Evolutionary conservation across 495 filamentous ascomycete genomes (phyloP), one percentile per base, ranked within the genome.

Genomic region (Aspergillus steynii): DNA sequence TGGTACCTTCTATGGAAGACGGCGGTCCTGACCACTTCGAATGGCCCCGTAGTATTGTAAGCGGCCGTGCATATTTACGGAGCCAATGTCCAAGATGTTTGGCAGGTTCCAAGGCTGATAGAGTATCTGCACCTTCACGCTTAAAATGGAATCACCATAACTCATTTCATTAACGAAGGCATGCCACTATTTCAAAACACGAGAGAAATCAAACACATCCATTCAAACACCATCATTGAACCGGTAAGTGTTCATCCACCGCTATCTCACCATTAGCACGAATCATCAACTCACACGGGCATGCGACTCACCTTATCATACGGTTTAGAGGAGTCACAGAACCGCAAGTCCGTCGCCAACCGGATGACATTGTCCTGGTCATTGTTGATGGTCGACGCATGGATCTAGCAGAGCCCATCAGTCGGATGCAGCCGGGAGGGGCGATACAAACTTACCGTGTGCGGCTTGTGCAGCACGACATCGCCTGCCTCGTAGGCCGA

Each of bases 401-500:
- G 85, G 49, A 86, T 83, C 79, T 82, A 26, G 25, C 34, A 15
- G 27, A 29, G 1, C n/a, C 4, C 25, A 58, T 61, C 31, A 64
- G 49, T 29, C 25, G 27, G 25, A 5, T 4, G n/a, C n/a, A 55
- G 1, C 56, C n/a, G 25, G 5, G 20, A 8, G 46, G 29, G 26
- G 15, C 28, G 5, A 29, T 5, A 20, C 5, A 60, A 42, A 68
- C 67, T 56, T 64, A 85, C 78, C 69, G 77, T 74, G 65, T 82
- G 84, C 37, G 83, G 82, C 50, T 82, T 82, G 61, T 86, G 85
- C 42, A 86, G 70, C 4, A 86, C 83, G 15, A 87, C 82, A 73
- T 88, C 84, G 0, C 85, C 85, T n/a, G 85, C 84, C 54, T 85
- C 80, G 63, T 80, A 88, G 5, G 76, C 73, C 8, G 80, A 79